Conservation (phyloP, 2,329 filamentous ascomycete species). For the Ophiocordyceps robertsii region DNA sequence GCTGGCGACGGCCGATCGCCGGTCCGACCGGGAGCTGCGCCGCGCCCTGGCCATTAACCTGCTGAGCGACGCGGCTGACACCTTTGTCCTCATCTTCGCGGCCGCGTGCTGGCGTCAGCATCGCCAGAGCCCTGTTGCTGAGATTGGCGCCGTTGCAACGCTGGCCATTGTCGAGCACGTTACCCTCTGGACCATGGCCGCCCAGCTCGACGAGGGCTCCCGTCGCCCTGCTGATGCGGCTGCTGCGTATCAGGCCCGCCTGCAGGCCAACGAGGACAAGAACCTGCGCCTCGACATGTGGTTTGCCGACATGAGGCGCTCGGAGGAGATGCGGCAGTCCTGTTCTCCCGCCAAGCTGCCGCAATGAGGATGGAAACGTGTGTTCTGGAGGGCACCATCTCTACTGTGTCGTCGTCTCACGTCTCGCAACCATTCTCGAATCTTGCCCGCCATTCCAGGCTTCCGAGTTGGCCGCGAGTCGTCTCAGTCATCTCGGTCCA, state of each 20-base stretch:
- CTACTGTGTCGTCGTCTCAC: too few species aligned
- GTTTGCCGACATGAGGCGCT: slow-evolving; percentile 13
- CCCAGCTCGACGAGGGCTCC: slow-evolving; percentile 11
- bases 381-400: not conserved
- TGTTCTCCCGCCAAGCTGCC: not conserved
- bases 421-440: too few species aligned
- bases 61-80: slow-evolving; percentile 19
- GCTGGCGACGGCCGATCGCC: slow-evolving; percentile 12
- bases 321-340: not conserved
- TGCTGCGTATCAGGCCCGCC: slow-evolving; percentile 7
- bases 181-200: slow-evolving; percentile 18
- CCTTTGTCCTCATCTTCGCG: slow-evolving; percentile 19
- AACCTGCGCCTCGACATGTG: slow-evolving; percentile 17
- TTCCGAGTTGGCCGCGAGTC: too few species aligned
- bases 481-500: too few species aligned
- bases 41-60: slow-evolving; percentile 16
- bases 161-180: slow-evolving; percentile 18
- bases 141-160: slow-evolving; percentile 15
- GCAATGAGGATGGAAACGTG: not conserved
- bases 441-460: too few species aligned
- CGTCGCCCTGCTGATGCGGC: slow-evolving; percentile 3
- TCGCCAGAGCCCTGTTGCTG: slow-evolving; percentile 13
- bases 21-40: slow-evolving; percentile 11
- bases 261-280: slow-evolving; percentile 12
- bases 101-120: slow-evolving; percentile 16